Evolutionary conservation across 768 basidiomycete species (phyloP).

Genomic region (Sporobolomyces pararoseus): DNA sequence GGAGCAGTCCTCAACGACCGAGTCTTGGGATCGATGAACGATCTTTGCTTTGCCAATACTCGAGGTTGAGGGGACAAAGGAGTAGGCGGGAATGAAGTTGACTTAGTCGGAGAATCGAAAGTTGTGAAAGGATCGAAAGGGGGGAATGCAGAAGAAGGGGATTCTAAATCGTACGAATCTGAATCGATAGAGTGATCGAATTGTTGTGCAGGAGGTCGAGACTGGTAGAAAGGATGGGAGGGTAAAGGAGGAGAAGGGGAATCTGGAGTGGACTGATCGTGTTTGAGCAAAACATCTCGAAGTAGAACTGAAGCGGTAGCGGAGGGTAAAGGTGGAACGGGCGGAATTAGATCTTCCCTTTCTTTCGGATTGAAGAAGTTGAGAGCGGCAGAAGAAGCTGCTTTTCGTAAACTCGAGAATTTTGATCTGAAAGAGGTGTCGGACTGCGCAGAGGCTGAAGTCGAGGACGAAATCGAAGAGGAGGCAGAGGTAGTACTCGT

Average conservation of each 20-base stretch:
- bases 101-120: background rate
- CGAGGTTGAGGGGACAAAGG: background rate
- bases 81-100: background rate
- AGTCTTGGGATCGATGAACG: slow-evolving; percentile 10
- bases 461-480: background rate
- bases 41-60: background rate
- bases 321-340: background rate
- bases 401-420: slow-evolving; percentile 3
- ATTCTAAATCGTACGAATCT: background rate
- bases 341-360: too few species aligned
- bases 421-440: slow-evolving; percentile 7
- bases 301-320: slow-evolving; percentile 1
- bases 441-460: background rate
- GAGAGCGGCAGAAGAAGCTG: slow-evolving; percentile 10
- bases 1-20: slow-evolving; percentile 2
- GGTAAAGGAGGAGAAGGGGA: slow-evolving; percentile 1
- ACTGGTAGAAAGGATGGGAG: background rate
- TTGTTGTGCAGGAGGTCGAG: background rate
- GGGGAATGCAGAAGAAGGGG: slow-evolving; percentile 11
- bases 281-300: slow-evolving; percentile 3
- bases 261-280: slow-evolving; percentile 10
- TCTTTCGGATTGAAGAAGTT: slow-evolving; percentile 1
- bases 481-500: background rate
- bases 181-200: background rate
- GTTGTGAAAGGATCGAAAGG: slow-evolving; percentile 14